Evolutionary conservation across 2,329 filamentous ascomycete species (phyloP).

Genomic region (Chrysoporthe deuterocubensis): DNA sequence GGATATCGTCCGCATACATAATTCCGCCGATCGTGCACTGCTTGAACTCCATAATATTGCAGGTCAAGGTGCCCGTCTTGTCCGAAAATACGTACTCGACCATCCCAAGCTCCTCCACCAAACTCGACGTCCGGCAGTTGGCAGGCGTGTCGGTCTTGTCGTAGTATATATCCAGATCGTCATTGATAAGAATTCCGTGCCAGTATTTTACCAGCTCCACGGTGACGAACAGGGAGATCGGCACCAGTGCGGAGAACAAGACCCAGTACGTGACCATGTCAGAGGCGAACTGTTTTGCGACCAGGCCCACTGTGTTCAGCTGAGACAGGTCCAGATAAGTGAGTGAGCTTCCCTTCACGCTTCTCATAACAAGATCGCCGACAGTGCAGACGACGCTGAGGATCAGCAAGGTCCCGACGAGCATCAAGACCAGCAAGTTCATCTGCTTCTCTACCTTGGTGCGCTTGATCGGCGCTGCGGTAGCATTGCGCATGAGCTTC

Average conservation of each 20-base stretch:
- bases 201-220: conserved; percentile 98
- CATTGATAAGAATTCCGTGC: conserved; percentile 96
- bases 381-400: conserved; percentile 90
- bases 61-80: conserved; percentile 96
- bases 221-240: conserved; percentile 96
- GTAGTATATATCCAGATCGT: conserved; percentile 97
- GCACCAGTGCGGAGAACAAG: conserved; percentile 92
- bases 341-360: conserved; percentile 64
- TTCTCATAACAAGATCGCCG: conserved; percentile 82
- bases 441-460: conserved; percentile 94
- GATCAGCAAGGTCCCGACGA: conserved; percentile 80
- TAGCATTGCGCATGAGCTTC: conserved; percentile 98
- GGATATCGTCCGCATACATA: conserved; percentile 89
- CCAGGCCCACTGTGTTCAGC: conserved; percentile 56
- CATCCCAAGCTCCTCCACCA: conserved; percentile 96
- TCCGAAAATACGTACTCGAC: conserved; percentile 99
- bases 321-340: conserved; percentile 72
- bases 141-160: conserved; percentile 93
- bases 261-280: conserved; percentile 99
- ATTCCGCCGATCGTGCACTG: conserved; percentile 92
- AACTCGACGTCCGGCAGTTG: conserved; percentile 91
- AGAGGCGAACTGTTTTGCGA: conserved; percentile 83
- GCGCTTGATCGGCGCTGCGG: conserved; percentile 94
- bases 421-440: conserved; percentile 88
- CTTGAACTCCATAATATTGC: conserved; percentile 98